Evolutionary conservation across 306 rosid genomes (phyloP).

Genomic region (Mucuna pruriens): DNA sequence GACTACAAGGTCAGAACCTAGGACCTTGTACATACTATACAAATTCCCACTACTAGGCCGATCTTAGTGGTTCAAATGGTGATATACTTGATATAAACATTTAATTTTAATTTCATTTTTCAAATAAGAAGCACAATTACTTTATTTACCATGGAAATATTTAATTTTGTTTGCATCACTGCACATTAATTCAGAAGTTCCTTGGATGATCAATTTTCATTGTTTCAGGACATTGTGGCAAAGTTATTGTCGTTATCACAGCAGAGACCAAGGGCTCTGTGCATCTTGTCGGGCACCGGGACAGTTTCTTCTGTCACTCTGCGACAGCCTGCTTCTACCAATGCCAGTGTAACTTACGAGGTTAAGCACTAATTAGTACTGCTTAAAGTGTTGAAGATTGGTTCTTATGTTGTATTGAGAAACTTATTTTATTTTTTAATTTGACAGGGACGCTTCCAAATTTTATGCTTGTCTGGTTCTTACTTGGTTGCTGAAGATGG

Average conservation of each 20-base stretch:
- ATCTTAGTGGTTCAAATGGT: too few species aligned
- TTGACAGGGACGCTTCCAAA: slow-evolving; percentile 88
- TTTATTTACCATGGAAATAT: background rate
- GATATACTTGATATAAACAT: background rate
- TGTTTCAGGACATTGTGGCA: slow-evolving; percentile 82
- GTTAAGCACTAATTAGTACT: slow-evolving; percentile 43
- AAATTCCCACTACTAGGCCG: too few species aligned
- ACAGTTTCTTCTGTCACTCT: slow-evolving; percentile 76
- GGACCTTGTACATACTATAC: too few species aligned
- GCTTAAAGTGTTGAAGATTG: slow-evolving; percentile 12
- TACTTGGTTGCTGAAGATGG: slow-evolving; percentile 95
- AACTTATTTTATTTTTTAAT: background rate
- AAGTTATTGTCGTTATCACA: slow-evolving; percentile 80
- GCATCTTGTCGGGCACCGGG: slow-evolving; percentile 90
- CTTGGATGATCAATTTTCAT: slow-evolving; percentile 24
- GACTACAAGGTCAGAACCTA: too few species aligned
- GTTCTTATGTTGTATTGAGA: slow-evolving; percentile 11
- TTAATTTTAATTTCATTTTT: background rate
- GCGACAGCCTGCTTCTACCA: slow-evolving; percentile 87
- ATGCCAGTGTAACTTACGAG: slow-evolving; percentile 76
- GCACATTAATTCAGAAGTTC: slow-evolving; percentile 31
- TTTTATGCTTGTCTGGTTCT: slow-evolving; percentile 94
- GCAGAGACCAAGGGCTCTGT: slow-evolving; percentile 95
- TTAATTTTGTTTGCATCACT: background rate
- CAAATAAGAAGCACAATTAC: slow-evolving; percentile 8